Evolutionary conservation across 345 rosid genomes (phyloP), one percentile per base, ranked within the genome.

Genomic region (Brassica juncea): DNA sequence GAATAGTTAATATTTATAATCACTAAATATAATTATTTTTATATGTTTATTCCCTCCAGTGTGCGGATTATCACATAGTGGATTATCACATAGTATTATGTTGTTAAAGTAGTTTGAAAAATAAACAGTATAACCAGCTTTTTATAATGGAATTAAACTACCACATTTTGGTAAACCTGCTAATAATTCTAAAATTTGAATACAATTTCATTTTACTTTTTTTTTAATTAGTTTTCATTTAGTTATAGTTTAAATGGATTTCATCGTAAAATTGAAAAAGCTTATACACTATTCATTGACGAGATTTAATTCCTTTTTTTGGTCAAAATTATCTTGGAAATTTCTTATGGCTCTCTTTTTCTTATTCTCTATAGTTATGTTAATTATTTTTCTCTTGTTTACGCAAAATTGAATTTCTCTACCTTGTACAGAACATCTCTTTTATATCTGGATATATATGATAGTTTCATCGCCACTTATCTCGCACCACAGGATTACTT

Each of bases 361-460:
- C 7, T 42, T 67, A 67, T 42, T 34, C 55, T 9, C 9, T 35
- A 1, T 6, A 9, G 10, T 2, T 64, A 32, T 64, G 14, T 64
- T 7, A 62, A 28, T 28, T 37, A 0, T 4, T 62, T 15, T 15
- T 15, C 8, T 27, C 23, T 68, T 28, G 21, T 27, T 8, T 9
- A 68, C 10, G 16, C 72, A 68, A 66, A 74, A 65, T 54, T 66
- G 71, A 34, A 65, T 32, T 65, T 19, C 62, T 73, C 28, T 30
- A 34, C 65, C 28, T 19, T 0, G 14, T 42, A 42, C 49, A 2
- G 25, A 6, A 54, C 68, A 2, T 47, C 16, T 11, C 59, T 28
- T 8, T 4, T 15, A 4, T 52, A 54, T 54, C 21, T 19, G 21
- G 21, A 44, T 76, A 19, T 68, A 30, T 21, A 55, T 27, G 2